These are phyloP conservation scores for Entomophthora muscae DNA, from an alignment of 371 early-diverging fungal species.

Conservation along the genomic window DNA sequence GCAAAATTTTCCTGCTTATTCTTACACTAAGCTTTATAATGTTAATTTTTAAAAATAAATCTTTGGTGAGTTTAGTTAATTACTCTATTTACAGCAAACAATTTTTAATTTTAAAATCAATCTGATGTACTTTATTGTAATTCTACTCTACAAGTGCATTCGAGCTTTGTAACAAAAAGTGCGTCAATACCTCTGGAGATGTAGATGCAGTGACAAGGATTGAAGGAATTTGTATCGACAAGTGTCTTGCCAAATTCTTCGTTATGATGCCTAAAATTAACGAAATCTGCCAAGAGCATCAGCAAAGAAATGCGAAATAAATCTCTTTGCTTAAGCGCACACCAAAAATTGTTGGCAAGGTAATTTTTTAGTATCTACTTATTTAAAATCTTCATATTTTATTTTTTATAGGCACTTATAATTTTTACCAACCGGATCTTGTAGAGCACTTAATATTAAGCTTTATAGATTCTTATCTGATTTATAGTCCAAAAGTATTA, in stretches of 20 bases:
- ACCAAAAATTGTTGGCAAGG: no score
- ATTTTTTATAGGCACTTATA: no score
- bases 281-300: neutral
- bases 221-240: neutral
- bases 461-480: no score
- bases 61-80: neutral
- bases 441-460: no score
- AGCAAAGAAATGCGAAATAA: neutral
- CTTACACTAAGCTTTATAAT: neutral
- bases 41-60: neutral
- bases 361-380: no score
- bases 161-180: neutral
- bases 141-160: neutral
- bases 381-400: no score
- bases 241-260: neutral
- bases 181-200: neutral
- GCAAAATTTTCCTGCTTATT: neutral
- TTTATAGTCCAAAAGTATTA: no score
- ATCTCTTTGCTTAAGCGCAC: neutral
- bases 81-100: neutral
- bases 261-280: conserved; percentile 1
- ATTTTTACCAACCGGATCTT: no score
- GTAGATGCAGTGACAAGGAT: neutral
- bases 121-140: neutral
- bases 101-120: neutral